Percentiles rank a stretch among this genome's conserved stretches.
These are phyloP conservation scores for Malassezia psittaci DNA, from an alignment of 1,284 basidiomycete species.

Conservation along the genomic window DNA sequence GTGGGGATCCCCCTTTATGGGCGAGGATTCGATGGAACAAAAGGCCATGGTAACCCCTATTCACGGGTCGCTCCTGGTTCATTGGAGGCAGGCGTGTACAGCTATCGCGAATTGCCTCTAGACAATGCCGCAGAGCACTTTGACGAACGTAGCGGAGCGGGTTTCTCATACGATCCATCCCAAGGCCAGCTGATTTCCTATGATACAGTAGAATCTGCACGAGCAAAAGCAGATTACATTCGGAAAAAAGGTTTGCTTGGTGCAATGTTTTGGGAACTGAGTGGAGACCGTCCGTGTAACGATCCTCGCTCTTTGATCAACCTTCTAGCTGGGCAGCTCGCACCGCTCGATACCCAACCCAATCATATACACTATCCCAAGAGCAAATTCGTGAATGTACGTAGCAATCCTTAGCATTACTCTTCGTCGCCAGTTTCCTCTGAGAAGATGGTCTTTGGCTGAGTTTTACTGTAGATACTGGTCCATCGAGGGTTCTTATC, in stretches of 20 bases:
- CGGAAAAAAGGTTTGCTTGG: conserved; percentile 61
- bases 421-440: conserved; percentile 3
- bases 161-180: conserved; percentile 62
- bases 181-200: conserved; percentile 69
- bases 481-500: conserved; percentile 72
- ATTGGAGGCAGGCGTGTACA: conserved; percentile 53
- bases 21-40: conserved; percentile 68
- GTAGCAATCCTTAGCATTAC: conserved; percentile 4
- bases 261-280: conserved; percentile 58
- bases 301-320: conserved; percentile 24
- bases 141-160: conserved; percentile 61
- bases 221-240: conserved; percentile 67
- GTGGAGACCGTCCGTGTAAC: conserved; percentile 38
- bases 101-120: conserved; percentile 66
- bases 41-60: conserved; percentile 65
- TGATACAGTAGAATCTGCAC: conserved; percentile 61
- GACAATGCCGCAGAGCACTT: conserved; percentile 60
- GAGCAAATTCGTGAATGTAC: conserved; percentile 50
- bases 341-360: conserved; percentile 51
- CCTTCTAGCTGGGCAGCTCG: conserved; percentile 22
- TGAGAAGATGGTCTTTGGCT: conserved; percentile 30
- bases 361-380: conserved; percentile 59
- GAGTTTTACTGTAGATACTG: conserved; percentile 55
- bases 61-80: conserved; percentile 66
- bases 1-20: conserved; percentile 59